Conservation (phyloP, 1,139 yeast genomes). For the Spencermartinsiella ligniputridi region DNA sequence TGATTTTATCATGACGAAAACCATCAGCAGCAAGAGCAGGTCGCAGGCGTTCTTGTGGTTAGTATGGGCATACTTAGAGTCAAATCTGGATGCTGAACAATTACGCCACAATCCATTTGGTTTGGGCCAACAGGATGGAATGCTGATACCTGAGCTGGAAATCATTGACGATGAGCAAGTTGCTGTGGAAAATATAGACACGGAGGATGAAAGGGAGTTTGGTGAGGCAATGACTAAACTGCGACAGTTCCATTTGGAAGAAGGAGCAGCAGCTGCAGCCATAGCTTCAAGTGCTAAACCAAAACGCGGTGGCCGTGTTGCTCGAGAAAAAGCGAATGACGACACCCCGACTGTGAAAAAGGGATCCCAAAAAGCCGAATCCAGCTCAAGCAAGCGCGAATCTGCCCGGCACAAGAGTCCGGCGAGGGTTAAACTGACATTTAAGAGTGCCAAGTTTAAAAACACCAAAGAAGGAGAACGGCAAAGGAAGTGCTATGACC, state of each 20-base stretch:
- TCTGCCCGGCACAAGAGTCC: not conserved
- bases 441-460: slow-evolving; percentile 3
- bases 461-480: slow-evolving; percentile 5
- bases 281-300: not conserved
- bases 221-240: slow-evolving; percentile 66
- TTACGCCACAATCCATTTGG: slow-evolving; percentile 65
- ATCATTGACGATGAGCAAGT: slow-evolving; percentile 39
- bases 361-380: not conserved
- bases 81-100: slow-evolving; percentile 52
- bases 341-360: slow-evolving; percentile 1
- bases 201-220: slow-evolving; percentile 64
- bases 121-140: slow-evolving; percentile 31
- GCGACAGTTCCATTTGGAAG: slow-evolving; percentile 51
- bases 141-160: slow-evolving; percentile 44
- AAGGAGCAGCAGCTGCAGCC: slow-evolving; percentile 10
- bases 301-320: slow-evolving; percentile 1
- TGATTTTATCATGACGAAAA: slow-evolving; percentile 59
- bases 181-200: slow-evolving; percentile 57
- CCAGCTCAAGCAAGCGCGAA: not conserved
- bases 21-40: slow-evolving; percentile 53
- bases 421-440: slow-evolving; percentile 8
- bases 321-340: not conserved
- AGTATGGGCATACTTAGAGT: slow-evolving; percentile 72
- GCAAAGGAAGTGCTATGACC: slow-evolving; percentile 1
- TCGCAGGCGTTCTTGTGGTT: slow-evolving; percentile 80